Evolutionary conservation across 73 alveolate species (phyloP), one percentile per base, ranked within the genome.

Genomic region (Uronychia setigera): DNA sequence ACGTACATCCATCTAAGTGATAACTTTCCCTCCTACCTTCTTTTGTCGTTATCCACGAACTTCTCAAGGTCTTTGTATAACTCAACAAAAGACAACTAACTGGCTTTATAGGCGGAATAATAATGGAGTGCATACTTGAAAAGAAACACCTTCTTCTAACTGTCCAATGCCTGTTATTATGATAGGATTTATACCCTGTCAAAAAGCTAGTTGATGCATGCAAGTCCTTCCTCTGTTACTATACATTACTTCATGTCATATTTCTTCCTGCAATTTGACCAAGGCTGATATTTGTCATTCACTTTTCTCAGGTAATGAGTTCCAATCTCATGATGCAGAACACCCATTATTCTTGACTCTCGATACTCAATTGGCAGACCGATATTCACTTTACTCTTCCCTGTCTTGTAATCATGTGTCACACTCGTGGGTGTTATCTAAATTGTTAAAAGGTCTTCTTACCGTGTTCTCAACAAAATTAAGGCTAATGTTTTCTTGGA

Each of bases 141-240:
- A 1, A 92, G 34, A 85, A 78, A 92, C 0, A 95, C 95, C 82
- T 88, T 92, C 84, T 84, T 80, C 76, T 46, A 58, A 29, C 82
- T 78, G 31, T 89, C 74, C 1, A 59, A 80, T 0, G 84, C 92
- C 9, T 75, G 19, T 29, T 5, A 19, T 46, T 11, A 46, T 5
- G 67, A 46, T 46, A 11, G 67, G n/a, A n/a, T 19, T 19, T 19
- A 46, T 46, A 46, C 67, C 5, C 19, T 46, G n/a, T 92, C 95
- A 75, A 80, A 60, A 9, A 76, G 67, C 76, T 83, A 60, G 59
- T 92, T 88, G 14, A 89, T 35, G 28, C 87, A 59, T 27, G 97
- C 97, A 0, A 92, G 85, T 0, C 97, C 97, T 75, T 92, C 97
- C 78, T 92, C 97, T 0, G 94, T 88, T 46, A 78, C 87, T 0